These are phyloP conservation scores for Kwoniella bestiolae DNA, from an alignment of 768 basidiomycete genomes.

Conservation along the genomic window DNA sequence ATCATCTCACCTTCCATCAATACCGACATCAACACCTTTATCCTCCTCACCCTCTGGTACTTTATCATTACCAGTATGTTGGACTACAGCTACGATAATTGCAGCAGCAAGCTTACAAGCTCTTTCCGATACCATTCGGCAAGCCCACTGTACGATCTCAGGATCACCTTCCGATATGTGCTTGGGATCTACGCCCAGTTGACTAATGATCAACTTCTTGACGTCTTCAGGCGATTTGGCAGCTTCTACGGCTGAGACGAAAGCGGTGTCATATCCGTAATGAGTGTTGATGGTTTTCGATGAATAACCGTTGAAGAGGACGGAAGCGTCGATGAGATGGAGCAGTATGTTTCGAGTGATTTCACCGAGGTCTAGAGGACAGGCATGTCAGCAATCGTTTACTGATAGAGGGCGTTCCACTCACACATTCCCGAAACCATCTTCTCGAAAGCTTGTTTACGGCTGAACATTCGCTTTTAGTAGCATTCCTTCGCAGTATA, in stretches of 20 bases:
- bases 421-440: slow-evolving; percentile 94
- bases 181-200: slow-evolving; percentile 66
- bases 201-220: slow-evolving; percentile 64
- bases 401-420: slow-evolving; percentile 7
- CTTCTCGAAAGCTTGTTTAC: slow-evolving; percentile 93
- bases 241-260: slow-evolving; percentile 80
- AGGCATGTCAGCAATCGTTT: neutral
- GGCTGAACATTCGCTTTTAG: slow-evolving; percentile 40
- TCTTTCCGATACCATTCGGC: slow-evolving; percentile 74
- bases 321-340: slow-evolving; percentile 66
- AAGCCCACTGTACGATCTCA: slow-evolving; percentile 80
- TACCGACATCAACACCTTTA: slow-evolving; percentile 72
- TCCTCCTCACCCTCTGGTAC: slow-evolving; percentile 63
- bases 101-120: slow-evolving; percentile 83
- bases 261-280: slow-evolving; percentile 93
- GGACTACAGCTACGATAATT: slow-evolving; percentile 80
- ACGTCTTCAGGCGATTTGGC: slow-evolving; percentile 64
- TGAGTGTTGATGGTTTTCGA: slow-evolving; percentile 77
- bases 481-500: slow-evolving; percentile 4
- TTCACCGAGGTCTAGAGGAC: slow-evolving; percentile 75
- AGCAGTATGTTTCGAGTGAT: slow-evolving; percentile 83
- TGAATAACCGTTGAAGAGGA: slow-evolving; percentile 78
- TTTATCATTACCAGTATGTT: slow-evolving; percentile 76
- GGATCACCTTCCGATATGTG: slow-evolving; percentile 63
- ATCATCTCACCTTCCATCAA: slow-evolving; percentile 80